These are phyloP conservation scores for Durusdinium trenchii DNA, from an alignment of 73 alveolate species.

Conservation along the genomic window DNA sequence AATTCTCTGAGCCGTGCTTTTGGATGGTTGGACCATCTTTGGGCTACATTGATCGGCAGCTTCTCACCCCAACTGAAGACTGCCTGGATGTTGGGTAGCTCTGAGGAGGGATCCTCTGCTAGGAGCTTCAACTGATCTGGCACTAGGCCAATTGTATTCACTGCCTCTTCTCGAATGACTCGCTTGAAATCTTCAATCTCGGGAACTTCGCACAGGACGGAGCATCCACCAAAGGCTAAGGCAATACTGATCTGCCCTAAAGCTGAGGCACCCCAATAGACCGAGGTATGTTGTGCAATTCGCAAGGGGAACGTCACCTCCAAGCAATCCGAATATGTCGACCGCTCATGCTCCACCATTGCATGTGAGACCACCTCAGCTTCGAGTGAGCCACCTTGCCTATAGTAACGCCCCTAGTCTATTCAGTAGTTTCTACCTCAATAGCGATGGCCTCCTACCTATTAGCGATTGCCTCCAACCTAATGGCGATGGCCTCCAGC, in stretches of 20 bases:
- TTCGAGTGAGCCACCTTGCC: too few species aligned
- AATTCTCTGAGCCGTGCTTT: constrained; percentile 23
- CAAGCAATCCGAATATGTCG: neutral
- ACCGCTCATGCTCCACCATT: constrained; percentile 56
- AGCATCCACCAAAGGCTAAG: constrained; percentile 66
- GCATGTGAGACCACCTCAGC: constrained; percentile 38
- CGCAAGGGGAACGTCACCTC: neutral
- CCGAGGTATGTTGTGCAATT: constrained; percentile 33
- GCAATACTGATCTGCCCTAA: constrained; percentile 68
- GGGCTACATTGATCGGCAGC: constrained; percentile 54
- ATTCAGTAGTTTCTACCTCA: too few species aligned
- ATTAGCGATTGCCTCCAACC: too few species aligned
- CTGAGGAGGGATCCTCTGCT: constrained; percentile 16
- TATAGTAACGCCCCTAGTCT: too few species aligned
- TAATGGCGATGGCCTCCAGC: too few species aligned
- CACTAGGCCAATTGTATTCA: constrained; percentile 38
- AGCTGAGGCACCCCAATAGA: constrained; percentile 83
- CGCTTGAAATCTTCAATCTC: constrained; percentile 43
- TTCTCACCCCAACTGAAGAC: constrained; percentile 67
- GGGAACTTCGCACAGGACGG: constrained; percentile 37
- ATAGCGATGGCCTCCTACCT: too few species aligned
- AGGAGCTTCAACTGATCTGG: constrained; percentile 56
- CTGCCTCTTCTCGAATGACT: neutral
- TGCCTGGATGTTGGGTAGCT: constrained; percentile 49
- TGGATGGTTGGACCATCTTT: constrained; percentile 52